These are phyloP conservation scores for Suillus lakei DNA, from an alignment of 768 basidiomycete genomes.

Conservation along the genomic window DNA sequence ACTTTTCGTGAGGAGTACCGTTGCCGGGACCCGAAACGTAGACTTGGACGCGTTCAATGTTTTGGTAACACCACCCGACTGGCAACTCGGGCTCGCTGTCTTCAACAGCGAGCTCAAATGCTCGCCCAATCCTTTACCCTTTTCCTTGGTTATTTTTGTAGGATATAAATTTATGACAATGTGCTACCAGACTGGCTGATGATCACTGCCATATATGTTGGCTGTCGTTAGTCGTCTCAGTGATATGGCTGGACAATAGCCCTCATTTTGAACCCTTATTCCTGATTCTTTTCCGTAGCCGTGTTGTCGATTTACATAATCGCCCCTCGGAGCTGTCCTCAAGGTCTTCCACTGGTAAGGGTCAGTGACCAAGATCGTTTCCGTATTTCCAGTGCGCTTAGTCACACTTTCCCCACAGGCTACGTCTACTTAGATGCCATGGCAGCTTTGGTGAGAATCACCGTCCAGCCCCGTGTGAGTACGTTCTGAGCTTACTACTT, in stretches of 20 bases:
- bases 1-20: no score
- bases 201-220: slow-evolving; percentile 8
- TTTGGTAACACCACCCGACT: no score
- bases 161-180: no score
- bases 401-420: slow-evolving; percentile 27
- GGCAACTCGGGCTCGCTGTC: no score
- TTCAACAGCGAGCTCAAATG: no score
- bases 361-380: slow-evolving; percentile 21
- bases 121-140: no score
- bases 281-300: slow-evolving; percentile 11
- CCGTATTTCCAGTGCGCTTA: slow-evolving; percentile 19
- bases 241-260: slow-evolving; percentile 6
- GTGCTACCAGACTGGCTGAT: no score
- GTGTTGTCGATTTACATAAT: slow-evolving; percentile 11
- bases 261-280: slow-evolving; percentile 5
- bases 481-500: slow-evolving; percentile 14
- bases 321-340: slow-evolving; percentile 16
- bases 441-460: slow-evolving; percentile 11
- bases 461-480: slow-evolving; percentile 32
- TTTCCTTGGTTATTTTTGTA: no score
- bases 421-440: neutral
- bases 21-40: no score
- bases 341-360: slow-evolving; percentile 17
- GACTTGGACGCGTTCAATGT: no score
- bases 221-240: slow-evolving; percentile 4